Conservation (phyloP, 768 basidiomycete genomes). For the Flagelloscypha sp. region DNA sequence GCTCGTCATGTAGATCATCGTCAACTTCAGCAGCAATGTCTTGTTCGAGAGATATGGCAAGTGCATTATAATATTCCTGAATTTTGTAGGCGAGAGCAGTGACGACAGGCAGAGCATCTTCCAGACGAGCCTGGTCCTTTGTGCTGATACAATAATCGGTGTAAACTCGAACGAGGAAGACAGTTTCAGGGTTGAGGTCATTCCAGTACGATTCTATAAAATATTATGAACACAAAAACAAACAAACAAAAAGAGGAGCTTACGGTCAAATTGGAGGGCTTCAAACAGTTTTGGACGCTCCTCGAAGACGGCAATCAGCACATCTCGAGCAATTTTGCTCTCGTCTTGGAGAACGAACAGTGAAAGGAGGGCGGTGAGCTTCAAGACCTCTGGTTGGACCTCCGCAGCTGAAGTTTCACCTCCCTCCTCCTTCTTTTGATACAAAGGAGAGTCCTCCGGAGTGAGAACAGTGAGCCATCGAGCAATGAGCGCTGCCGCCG, state of each 20-base stretch:
- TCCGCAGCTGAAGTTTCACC: conserved; percentile 30
- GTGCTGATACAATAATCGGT: conserved; percentile 65
- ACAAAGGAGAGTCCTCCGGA: conserved; percentile 24
- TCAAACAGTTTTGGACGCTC: conserved; percentile 59
- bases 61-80: conserved; percentile 62
- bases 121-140: conserved; percentile 55
- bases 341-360: conserved; percentile 56
- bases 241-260: conserved; percentile 11
- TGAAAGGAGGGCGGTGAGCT: conserved; percentile 38
- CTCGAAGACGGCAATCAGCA: conserved; percentile 63
- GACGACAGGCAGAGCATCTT: conserved; percentile 73
- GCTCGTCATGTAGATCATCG: conserved; percentile 37
- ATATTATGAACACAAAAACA: background rate
- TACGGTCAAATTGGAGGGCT: conserved; percentile 62
- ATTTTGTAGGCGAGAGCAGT: conserved; percentile 73
- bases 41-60: too few relatives aligned
- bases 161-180: conserved; percentile 78
- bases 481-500: conserved; percentile 63
- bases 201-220: conserved; percentile 64
- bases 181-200: conserved; percentile 60
- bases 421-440: conserved; percentile 26
- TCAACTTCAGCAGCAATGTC: conserved; percentile 33
- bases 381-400: conserved; percentile 36
- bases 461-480: conserved; percentile 68
- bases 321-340: conserved; percentile 62